Evolutionary conservation across 2,329 filamentous ascomycete species (phyloP).

Genomic region (Gyromitra esculenta): DNA sequence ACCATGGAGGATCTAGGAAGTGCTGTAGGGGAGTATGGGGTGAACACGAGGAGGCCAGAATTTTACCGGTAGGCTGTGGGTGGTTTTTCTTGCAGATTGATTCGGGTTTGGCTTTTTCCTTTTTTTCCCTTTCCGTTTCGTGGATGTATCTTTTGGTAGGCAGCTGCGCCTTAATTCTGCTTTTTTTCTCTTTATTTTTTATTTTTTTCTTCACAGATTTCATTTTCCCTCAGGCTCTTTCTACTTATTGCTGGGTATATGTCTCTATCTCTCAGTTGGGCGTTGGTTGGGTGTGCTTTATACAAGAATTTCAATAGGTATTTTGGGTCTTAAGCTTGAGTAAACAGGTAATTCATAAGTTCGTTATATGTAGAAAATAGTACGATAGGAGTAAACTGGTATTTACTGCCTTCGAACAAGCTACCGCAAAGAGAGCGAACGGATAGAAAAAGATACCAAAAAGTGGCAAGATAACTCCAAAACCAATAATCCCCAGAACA

Average conservation of each 20-base stretch:
- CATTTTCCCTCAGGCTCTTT: slow-evolving; percentile 16
- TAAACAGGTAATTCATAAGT: slow-evolving; percentile 10
- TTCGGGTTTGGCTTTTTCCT: slow-evolving; percentile 7
- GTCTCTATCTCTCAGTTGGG: slow-evolving; percentile 41
- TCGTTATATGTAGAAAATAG: slow-evolving; percentile 9
- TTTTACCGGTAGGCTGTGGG: slow-evolving; percentile 77
- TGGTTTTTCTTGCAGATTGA: not conserved
- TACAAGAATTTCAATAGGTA: slow-evolving; percentile 41
- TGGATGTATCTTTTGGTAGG: not conserved
- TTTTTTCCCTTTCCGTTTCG: slow-evolving; percentile 4
- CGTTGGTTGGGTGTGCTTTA: slow-evolving; percentile 51
- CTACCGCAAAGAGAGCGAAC: slow-evolving; percentile 16
- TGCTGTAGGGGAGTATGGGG: slow-evolving; percentile 96
- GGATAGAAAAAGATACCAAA: slow-evolving; percentile 30
- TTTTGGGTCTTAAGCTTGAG: slow-evolving; percentile 8
- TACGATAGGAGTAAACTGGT: slow-evolving; percentile 21
- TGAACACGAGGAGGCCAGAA: slow-evolving; percentile 96
- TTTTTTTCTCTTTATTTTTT: not conserved
- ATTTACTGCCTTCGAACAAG: slow-evolving; percentile 28
- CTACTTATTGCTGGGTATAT: slow-evolving; percentile 32
- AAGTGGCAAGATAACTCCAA: slow-evolving; percentile 34
- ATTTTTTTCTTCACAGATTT: slow-evolving; percentile 7
- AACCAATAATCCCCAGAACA: slow-evolving; percentile 29
- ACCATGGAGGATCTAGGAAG: slow-evolving; percentile 99
- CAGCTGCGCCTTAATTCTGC: slow-evolving; percentile 34